phyloP scores from a whole-genome alignment of 2,329 filamentous ascomycete genomes.

The Diaporthe humulicola region DNA sequence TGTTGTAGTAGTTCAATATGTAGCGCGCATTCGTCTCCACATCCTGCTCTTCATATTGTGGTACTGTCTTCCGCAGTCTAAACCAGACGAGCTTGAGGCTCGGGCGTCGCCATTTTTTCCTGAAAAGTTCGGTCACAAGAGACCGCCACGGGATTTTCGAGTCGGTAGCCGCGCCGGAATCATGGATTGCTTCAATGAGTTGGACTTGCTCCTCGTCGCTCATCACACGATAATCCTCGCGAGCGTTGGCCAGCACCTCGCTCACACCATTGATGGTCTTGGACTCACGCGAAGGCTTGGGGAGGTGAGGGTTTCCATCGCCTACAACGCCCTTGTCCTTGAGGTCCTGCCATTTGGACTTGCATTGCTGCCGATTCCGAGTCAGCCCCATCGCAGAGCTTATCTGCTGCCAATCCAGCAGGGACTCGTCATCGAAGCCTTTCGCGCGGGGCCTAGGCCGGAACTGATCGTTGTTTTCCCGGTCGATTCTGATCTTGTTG shows the following conservation, averaged over 20 bases:
- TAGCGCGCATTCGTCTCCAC: conserved; percentile 53
- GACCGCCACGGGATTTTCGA: conserved; percentile 63
- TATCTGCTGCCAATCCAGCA: conserved; percentile 76
- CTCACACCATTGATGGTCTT: conserved; percentile 49
- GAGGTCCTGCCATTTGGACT: conserved; percentile 74
- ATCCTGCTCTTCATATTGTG: conserved; percentile 47
- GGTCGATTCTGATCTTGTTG: conserved; percentile 57
- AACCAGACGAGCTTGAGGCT: conserved; percentile 56
- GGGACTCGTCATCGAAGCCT: conserved; percentile 59
- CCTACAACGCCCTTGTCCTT: conserved; percentile 46
- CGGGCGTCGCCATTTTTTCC: conserved; percentile 53
- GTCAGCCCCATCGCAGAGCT: conserved; percentile 72
- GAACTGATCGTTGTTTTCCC: conserved; percentile 47
- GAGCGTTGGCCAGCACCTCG: conserved; percentile 60
- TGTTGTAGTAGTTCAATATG: conserved; percentile 44
- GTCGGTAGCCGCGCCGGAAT: conserved; percentile 56
- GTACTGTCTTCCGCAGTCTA: conserved; percentile 53
- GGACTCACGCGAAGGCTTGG: conserved; percentile 40
- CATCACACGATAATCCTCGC: conserved; percentile 58
- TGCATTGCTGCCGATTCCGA: conserved; percentile 76
- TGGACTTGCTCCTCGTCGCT: conserved; percentile 58
- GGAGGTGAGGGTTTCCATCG: conserved; percentile 39
- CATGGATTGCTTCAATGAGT: conserved; percentile 59
- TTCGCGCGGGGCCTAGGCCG: conserved; percentile 42
- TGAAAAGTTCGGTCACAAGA: conserved; percentile 57